Conservation (phyloP, 495 filamentous ascomycete species). For the Annulohypoxylon bovei region DNA sequence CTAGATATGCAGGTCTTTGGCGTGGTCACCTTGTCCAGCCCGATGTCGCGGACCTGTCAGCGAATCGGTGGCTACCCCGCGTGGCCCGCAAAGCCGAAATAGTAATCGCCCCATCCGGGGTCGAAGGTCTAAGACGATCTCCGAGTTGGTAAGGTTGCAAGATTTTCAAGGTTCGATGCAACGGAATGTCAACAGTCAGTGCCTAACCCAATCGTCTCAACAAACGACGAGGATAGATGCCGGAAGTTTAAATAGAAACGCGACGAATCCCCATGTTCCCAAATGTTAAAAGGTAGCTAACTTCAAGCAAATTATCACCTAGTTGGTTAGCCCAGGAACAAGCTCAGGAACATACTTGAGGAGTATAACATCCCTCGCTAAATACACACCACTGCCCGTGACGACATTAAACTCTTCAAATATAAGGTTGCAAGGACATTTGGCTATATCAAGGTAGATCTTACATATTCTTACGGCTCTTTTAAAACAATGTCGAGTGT, state of each 20-base stretch:
- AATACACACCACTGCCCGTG: neutral
- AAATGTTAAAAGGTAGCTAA: neutral
- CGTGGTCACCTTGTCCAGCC: constrained; percentile 21
- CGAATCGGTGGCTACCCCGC: constrained; percentile 41
- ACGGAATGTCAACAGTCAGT: constrained; percentile 13
- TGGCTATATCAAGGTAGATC: neutral
- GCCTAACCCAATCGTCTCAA: constrained; percentile 7
- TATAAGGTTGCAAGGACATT: neutral
- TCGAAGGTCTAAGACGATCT: constrained; percentile 3
- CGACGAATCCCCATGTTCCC: neutral
- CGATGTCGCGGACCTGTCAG: constrained; percentile 33
- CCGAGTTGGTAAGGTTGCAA: constrained; percentile 16
- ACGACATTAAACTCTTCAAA: neutral
- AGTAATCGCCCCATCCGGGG: constrained; percentile 27
- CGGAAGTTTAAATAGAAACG: constrained; percentile 7
- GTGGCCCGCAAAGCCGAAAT: constrained; percentile 26
- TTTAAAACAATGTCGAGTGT: neutral
- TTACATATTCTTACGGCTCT: neutral
- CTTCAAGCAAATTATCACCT: neutral
- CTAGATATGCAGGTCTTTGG: constrained; percentile 5
- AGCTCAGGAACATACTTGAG: neutral
- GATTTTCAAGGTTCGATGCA: constrained; percentile 21
- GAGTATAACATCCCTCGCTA: neutral
- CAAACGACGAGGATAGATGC: neutral
- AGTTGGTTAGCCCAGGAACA: constrained; percentile 2